phyloP scores from a whole-genome alignment of 805 yeast genomes.

The Komagataella mondaviorum region DNA sequence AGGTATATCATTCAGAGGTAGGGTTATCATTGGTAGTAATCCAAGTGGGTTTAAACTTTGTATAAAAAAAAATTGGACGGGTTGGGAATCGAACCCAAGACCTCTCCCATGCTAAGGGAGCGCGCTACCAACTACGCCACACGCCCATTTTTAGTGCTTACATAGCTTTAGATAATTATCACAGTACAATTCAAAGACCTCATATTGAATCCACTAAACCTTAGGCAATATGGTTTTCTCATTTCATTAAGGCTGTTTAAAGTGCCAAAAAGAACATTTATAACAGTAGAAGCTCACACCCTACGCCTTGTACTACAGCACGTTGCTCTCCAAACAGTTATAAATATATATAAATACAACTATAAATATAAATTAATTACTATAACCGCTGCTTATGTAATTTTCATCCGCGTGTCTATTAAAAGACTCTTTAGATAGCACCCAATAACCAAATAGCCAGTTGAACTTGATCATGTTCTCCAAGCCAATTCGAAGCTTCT shows the following conservation, averaged over 20 bases:
- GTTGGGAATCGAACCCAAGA: slow-evolving; percentile 75
- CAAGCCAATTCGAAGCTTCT: background rate
- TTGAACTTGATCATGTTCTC: background rate
- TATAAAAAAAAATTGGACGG: slow-evolving; percentile 41
- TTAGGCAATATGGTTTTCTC: background rate
- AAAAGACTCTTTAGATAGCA: too few relatives aligned
- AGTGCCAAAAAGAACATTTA: too few relatives aligned
- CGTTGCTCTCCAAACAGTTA: too few relatives aligned
- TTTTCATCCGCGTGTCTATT: background rate
- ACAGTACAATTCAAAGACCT: too few relatives aligned
- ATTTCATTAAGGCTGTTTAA: background rate
- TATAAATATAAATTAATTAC: too few relatives aligned
- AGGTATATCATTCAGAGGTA: slow-evolving; percentile 10
- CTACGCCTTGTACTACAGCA: too few relatives aligned
- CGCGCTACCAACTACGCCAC: slow-evolving; percentile 82
- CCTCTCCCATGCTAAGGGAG: slow-evolving; percentile 74
- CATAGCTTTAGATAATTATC: background rate
- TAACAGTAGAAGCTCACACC: too few relatives aligned
- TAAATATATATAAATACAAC: too few relatives aligned
- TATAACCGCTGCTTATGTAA: background rate
- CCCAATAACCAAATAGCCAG: background rate
- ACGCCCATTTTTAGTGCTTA: slow-evolving; percentile 31
- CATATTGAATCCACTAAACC: too few relatives aligned
- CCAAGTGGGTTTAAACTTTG: too few relatives aligned
- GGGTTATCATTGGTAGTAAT: too few relatives aligned